These are phyloP conservation scores for Terana coerulea DNA, from an alignment of 768 basidiomycete genomes.

Conservation along the genomic window DNA sequence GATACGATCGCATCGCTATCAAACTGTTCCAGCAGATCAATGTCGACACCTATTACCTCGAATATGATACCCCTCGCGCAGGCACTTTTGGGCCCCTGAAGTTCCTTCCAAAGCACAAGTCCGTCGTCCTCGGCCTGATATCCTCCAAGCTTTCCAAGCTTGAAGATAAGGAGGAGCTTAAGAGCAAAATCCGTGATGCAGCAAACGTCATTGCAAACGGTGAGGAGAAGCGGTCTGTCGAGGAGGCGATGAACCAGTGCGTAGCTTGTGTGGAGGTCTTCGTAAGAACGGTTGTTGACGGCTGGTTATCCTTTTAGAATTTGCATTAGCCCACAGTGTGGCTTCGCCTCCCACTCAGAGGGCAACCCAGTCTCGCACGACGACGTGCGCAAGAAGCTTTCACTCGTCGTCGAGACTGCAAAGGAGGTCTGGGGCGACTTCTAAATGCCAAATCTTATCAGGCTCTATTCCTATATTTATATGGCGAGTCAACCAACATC, in stretches of 20 bases:
- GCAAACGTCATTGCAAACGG: slow-evolving; percentile 40
- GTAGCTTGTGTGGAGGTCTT: no score
- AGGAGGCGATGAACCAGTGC: slow-evolving; percentile 39
- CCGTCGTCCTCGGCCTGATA: slow-evolving; percentile 39
- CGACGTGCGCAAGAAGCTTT: slow-evolving; percentile 34
- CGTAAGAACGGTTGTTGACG: no score
- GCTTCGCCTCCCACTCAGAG: slow-evolving; percentile 44
- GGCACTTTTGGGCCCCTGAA: slow-evolving; percentile 57
- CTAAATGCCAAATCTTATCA: no score
- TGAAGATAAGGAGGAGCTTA: slow-evolving; percentile 39
- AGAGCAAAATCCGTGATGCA: slow-evolving; percentile 38
- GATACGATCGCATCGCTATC: slow-evolving; percentile 50
- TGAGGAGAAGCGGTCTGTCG: slow-evolving; percentile 30
- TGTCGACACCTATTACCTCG: slow-evolving; percentile 52
- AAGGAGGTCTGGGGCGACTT: slow-evolving; percentile 32
- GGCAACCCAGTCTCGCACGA: slow-evolving; percentile 37
- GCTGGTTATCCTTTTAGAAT: slow-evolving; percentile 31
- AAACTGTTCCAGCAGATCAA: slow-evolving; percentile 58
- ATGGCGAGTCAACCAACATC: no score
- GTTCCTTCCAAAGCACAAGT: slow-evolving; percentile 43
- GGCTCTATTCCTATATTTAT: no score
- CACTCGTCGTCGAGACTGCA: slow-evolving; percentile 34
- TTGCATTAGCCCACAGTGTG: slow-evolving; percentile 48
- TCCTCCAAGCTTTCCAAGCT: slow-evolving; percentile 42
- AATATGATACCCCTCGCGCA: slow-evolving; percentile 63